Conservation (phyloP, 2,329 filamentous ascomycete species). For the Blastomyces gilchristii region DNA sequence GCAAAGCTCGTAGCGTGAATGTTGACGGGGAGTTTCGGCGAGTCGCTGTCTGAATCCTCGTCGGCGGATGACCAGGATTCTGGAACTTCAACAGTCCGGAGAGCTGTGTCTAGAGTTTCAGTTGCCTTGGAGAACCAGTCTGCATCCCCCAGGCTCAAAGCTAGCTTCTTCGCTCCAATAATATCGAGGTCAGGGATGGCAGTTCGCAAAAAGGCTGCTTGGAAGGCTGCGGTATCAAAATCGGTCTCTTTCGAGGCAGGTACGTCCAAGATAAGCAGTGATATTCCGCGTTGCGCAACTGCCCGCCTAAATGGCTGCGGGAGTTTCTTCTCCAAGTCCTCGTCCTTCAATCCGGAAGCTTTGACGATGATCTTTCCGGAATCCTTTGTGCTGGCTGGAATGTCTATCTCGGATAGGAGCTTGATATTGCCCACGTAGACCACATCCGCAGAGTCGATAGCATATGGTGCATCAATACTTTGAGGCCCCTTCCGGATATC, state of each 20-base stretch:
- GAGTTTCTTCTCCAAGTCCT: conserved; percentile 80
- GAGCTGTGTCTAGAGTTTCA: conserved; percentile 53
- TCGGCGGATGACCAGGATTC: conserved; percentile 68
- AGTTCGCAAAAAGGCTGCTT: conserved; percentile 74
- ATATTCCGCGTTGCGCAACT: conserved; percentile 57
- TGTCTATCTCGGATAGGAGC: conserved; percentile 66
- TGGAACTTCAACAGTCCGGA: conserved; percentile 65
- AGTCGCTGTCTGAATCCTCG: conserved; percentile 30
- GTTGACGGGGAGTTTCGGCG: conserved; percentile 46
- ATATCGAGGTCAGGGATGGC: conserved; percentile 56
- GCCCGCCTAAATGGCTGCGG: conserved; percentile 59
- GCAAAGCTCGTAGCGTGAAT: conserved; percentile 74
- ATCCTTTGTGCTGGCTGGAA: conserved; percentile 58
- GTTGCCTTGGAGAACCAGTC: conserved; percentile 53
- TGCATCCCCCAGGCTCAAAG: conserved; percentile 47
- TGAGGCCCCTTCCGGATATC: conserved; percentile 78
- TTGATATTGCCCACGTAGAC: conserved; percentile 69
- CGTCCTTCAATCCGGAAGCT: conserved; percentile 69
- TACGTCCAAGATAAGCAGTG: conserved; percentile 67
- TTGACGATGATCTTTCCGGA: conserved; percentile 66
- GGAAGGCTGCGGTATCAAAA: conserved; percentile 57
- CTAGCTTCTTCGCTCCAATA: conserved; percentile 56
- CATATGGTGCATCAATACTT: conserved; percentile 74
- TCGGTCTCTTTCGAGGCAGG: conserved; percentile 57
- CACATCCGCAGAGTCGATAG: conserved; percentile 67